Evolutionary conservation across 1,284 basidiomycete genomes (phyloP), one percentile per base, ranked within the genome.

Genomic region (Somion occarium): DNA sequence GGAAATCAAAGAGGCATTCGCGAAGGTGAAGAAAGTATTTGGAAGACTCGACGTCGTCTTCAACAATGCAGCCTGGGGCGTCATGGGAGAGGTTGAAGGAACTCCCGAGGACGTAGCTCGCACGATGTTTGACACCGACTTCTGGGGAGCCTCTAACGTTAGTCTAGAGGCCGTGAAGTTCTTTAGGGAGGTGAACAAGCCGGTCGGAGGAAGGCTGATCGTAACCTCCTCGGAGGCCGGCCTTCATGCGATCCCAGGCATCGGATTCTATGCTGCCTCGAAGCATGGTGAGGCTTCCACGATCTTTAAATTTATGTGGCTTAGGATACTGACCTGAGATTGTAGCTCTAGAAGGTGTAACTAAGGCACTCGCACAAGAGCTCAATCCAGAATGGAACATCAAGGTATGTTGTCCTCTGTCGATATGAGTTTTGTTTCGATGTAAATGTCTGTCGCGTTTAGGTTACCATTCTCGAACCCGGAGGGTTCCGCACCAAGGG

Each of bases 31-130:
- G 41, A 51, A 49, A 0, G 53, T 54, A 18, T 76, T 75, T 54
- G 74, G 71, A 5, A 65, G 69, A n/a, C 50, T 75, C 20, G 73
- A 74, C 46, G 65, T 74, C 13, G 68, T 76, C 4, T 66, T 73
- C 50, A 77, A 74, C 59, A 76, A 75, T 41, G 74, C 74, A 0
- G 70, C 60, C 5, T 58, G 48, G 30, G 54, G 23, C 12, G 42
- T 64, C 7, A 19, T 66, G 4, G 65, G 62, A 26, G 71, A 73
- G 54, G 58, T 69, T 12, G 72, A 75, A 51, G 61, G 56, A 25
- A 64, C 62, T 3, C 61, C 64, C 0, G 66, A 70, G 2, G 57
- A 59, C 9, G 54, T 38, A 3, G 71, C 69, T 1, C 63, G 66
- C 1, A 53, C 38, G 5, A 25, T 70, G 46, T 68, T 73, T 44